Evolutionary conservation across 192 early-diverging fungal genomes (phyloP), one percentile per base, ranked within the genome.

Genomic region (Podila minutissima): DNA sequence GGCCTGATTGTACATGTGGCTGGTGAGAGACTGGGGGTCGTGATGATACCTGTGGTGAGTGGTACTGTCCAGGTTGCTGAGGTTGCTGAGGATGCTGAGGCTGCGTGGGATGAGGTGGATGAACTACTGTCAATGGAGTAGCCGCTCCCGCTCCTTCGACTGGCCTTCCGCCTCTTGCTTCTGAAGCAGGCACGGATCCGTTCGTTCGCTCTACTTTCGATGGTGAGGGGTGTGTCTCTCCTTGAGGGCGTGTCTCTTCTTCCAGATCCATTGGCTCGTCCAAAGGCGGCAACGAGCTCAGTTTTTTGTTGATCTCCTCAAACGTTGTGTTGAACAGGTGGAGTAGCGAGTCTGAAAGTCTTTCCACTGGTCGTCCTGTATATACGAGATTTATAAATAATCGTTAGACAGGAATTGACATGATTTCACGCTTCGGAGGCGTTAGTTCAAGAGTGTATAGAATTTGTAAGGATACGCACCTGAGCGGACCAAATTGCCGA

Each of bases 401-500:
- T 46, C 3, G 41, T 46, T 46, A 46, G 41, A 46, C 13, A 15
- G 3, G 15, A 46, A 46, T 2, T 4, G 15, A 46, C 3, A 46
- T 2, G 15, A 46, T 11, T 3, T 37, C 41, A 46, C 0, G 12
- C 38, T 12, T 41, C 11, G 41, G 41, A 15, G 15, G 41, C 41
- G 12, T 46, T 11, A 46, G 41, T 11, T 17, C 3, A 46, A 13
- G 12, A 46, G 11, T 46, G 41, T 11, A 46, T 46, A 48, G 37
- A 9, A 11, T 19, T 19, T 22, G 20, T 24, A 49, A 37, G 10
- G 26, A 33, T 3, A 46, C 35, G 37, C 71, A 77, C 74, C 76
- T 69, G 71, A 73, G 12, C 66, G 51, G 3, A 81, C 77, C 5
- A 81, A 3, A 58, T 81, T 81, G 28, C 77, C 77, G 19, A 62